Evolutionary conservation across 2,329 filamentous ascomycete species (phyloP).

Genomic region (Fusarium tjaetaba): DNA sequence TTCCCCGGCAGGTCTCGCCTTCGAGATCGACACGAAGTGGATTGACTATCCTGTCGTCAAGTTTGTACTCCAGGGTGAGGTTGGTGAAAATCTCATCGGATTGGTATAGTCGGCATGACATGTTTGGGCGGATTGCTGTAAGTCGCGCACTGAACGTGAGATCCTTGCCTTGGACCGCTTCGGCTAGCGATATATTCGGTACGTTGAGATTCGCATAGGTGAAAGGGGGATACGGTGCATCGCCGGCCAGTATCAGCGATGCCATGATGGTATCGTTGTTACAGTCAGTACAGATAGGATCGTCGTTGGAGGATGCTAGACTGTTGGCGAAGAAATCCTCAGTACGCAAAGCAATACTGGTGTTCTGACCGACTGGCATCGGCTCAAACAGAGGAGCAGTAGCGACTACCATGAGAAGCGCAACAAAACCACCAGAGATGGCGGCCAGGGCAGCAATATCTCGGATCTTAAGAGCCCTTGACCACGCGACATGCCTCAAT

Average conservation of each 20-base stretch:
- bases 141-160: constrained; percentile 40
- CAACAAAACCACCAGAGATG: constrained; percentile 41
- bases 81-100: constrained; percentile 39
- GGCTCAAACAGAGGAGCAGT: constrained; percentile 48
- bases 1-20: constrained; percentile 35
- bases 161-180: constrained; percentile 10
- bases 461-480: constrained; percentile 39
- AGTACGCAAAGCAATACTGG: constrained; percentile 37
- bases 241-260: constrained; percentile 49
- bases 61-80: constrained; percentile 32
- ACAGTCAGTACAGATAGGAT: constrained; percentile 39
- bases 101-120: constrained; percentile 40
- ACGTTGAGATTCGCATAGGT: constrained; percentile 49
- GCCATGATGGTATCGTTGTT: constrained; percentile 46
- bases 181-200: constrained; percentile 36
- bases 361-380: constrained; percentile 38
- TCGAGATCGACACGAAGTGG: constrained; percentile 37
- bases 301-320: constrained; percentile 33
- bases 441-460: constrained; percentile 45
- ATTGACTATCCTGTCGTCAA: constrained; percentile 27
- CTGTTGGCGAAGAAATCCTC: constrained; percentile 47
- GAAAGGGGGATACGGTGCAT: constrained; percentile 49
- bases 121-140: constrained; percentile 46
- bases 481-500: constrained; percentile 41
- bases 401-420: constrained; percentile 46